Evolutionary conservation across 116 monocot genomes (phyloP).

Genomic region (Iris pallida): DNA sequence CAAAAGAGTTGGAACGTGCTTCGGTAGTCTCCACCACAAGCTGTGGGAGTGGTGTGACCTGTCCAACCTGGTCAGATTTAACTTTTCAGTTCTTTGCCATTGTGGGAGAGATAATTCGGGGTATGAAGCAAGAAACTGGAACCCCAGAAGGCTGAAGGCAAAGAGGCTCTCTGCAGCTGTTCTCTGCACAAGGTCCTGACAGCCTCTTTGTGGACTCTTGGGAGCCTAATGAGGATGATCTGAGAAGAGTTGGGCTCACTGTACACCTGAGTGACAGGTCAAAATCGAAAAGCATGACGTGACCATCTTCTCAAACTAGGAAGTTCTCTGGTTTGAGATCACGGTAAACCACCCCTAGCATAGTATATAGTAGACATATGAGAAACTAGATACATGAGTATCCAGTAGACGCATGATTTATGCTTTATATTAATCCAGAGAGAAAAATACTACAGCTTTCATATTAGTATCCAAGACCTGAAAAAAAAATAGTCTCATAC

Average conservation of each 20-base stretch:
- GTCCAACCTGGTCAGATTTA: constrained; percentile 19
- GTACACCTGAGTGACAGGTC: constrained; percentile 80
- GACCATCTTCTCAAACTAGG: constrained; percentile 90
- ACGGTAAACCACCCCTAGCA: constrained; percentile 82
- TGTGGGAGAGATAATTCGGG: constrained; percentile 35
- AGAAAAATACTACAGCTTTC: no score
- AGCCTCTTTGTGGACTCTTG: constrained; percentile 29
- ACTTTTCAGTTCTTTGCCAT: constrained; percentile 25
- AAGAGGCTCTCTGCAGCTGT: constrained; percentile 59
- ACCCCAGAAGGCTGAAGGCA: constrained; percentile 67
- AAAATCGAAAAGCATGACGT: constrained; percentile 90
- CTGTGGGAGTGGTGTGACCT: constrained; percentile 35
- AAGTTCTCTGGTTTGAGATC: constrained; percentile 96
- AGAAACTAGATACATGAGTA: no score
- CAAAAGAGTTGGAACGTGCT: constrained; percentile 89
- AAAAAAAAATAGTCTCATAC: no score
- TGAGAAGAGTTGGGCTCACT: constrained; percentile 70
- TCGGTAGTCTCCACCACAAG: constrained; percentile 77
- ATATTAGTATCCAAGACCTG: no score
- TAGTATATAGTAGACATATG: no score
- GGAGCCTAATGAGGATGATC: constrained; percentile 36
- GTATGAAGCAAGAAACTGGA: constrained; percentile 66
- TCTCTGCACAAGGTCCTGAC: constrained; percentile 43
- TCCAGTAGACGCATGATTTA: no score
- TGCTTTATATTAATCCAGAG: no score